Base-by-base conservation (phyloP, 2,329 filamentous ascomycete genomes). In the Sphaerulina musiva region DNA sequence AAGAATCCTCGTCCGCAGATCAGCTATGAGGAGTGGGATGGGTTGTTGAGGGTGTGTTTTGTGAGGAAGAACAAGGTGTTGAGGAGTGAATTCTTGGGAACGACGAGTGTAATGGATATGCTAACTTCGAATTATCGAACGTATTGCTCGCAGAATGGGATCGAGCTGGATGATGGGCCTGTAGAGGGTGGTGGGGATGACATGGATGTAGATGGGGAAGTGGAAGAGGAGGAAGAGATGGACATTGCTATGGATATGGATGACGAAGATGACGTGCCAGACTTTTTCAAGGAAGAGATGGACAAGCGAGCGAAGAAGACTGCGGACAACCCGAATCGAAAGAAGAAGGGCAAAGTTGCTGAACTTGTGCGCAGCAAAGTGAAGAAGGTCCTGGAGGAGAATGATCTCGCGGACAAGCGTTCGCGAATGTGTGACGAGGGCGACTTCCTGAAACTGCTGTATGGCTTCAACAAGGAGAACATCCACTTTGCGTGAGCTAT, bases 21-120 rank as follows among this genome's bases (percentile, higher is more conserved):
- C 60, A 88, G 84, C 68, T 97, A 92, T 73, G 89, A 95, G 50
- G 93, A 97, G 71, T 96, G 91, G 85, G 92, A 97, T 68, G 91
- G 92, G 8, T 78, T 97, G 68, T 72, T 97, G 58, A 78, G 89
- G 48, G 83, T 95, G 40, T 83, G 84, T 57, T 95, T 95, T 63
- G 84, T 87, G 49, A 78, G 93, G 62, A 93, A 95, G 75, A 97
- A 97, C 73, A 89, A 91, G 71, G 95, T 89, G 1, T 75, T 97
- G 51, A 79, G 90, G 39, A 86, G 89, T 4, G 86, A 83, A 57
- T 95, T 90, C 74, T 76, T 95, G 48, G 86, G 87, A 12, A 90
- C 86, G 11, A 85, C 83, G 54, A 88, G 88, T 63, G 86, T 95
- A 1, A 78, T 95, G 68, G 80, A 82, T 53, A 84, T 96, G 78